A percentile compares a stretch with the other conserved stretches of the same genome.
phyloP scores from a whole-genome alignment of 805 yeast species.

The Yarrowia sp. region DNA sequence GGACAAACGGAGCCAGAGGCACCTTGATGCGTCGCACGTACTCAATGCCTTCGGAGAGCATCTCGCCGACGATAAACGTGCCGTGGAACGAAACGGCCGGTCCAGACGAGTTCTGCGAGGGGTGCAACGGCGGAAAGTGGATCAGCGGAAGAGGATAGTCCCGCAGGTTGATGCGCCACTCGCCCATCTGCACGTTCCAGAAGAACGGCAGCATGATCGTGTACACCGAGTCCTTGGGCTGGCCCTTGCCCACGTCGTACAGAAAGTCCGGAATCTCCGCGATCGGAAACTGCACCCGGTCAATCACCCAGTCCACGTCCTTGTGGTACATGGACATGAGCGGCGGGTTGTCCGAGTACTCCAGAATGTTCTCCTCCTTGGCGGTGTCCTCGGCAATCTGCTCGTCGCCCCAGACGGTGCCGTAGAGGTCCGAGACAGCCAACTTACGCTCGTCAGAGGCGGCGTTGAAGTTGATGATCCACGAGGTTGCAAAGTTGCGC shows the following conservation, averaged over 20 bases:
- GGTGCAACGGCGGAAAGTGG: constrained; percentile 58
- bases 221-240: constrained; percentile 67
- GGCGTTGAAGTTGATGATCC: constrained; percentile 64
- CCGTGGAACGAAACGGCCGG: constrained; percentile 52
- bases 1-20: constrained; percentile 52
- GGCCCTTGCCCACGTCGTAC: constrained; percentile 74
- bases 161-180: constrained; percentile 66
- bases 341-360: constrained; percentile 50
- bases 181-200: constrained; percentile 55
- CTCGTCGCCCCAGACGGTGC: constrained; percentile 35
- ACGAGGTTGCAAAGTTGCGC: constrained; percentile 55
- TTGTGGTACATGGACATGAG: constrained; percentile 52
- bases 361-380: constrained; percentile 48
- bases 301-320: constrained; percentile 49
- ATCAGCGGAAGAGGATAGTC: constrained; percentile 86
- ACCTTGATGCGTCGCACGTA: constrained; percentile 61
- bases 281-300: constrained; percentile 52
- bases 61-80: constrained; percentile 68
- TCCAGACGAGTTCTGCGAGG: constrained; percentile 39
- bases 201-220: constrained; percentile 66
- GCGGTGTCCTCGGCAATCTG: constrained; percentile 41
- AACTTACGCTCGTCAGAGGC: constrained; percentile 36
- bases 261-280: constrained; percentile 60
- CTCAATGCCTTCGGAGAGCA: constrained; percentile 48
- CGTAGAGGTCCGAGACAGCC: constrained; percentile 45